Conservation (phyloP, 2,329 filamentous ascomycete genomes). For the Fusarium pseudograminearum region DNA sequence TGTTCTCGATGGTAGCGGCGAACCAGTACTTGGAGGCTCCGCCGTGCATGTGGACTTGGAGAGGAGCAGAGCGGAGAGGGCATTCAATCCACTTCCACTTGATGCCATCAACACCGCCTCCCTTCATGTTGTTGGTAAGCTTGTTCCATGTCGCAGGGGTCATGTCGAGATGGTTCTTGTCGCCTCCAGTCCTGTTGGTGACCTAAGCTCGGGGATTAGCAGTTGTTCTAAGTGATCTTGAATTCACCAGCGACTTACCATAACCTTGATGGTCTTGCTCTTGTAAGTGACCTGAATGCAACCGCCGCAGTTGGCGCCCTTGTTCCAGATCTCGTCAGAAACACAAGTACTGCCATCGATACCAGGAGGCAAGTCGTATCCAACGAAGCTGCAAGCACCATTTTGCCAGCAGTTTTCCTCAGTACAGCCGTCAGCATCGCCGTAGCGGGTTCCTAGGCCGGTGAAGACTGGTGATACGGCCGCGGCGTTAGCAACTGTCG, state of each 20-base stretch:
- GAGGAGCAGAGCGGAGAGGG: constrained; percentile 7
- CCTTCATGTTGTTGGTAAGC: constrained; percentile 19
- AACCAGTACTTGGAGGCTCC: constrained; percentile 29
- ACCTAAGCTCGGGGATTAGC: not conserved
- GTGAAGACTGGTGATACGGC: constrained; percentile 9
- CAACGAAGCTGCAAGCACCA: constrained; percentile 24
- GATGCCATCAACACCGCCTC: constrained; percentile 18
- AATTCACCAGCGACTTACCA: not conserved
- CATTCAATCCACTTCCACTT: constrained; percentile 31
- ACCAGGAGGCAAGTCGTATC: constrained; percentile 10
- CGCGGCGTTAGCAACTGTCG: constrained; percentile 11
- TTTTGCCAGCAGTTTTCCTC: constrained; percentile 24
- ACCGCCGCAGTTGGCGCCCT: constrained; percentile 21
- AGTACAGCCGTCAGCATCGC: constrained; percentile 9
- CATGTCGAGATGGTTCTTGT: constrained; percentile 30
- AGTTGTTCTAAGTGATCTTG: rapidly evolving
- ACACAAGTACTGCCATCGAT: constrained; percentile 20
- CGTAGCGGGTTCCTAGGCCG: constrained; percentile 17
- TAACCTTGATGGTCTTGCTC: constrained; percentile 15
- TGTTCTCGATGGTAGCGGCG: constrained; percentile 22
- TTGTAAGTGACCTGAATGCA: constrained; percentile 16
- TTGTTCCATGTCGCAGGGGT: constrained; percentile 21
- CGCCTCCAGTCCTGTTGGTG: constrained; percentile 20
- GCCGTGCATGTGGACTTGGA: constrained; percentile 25
- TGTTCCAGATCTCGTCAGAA: constrained; percentile 21